Conservation (phyloP, 2,329 filamentous ascomycete species). For the Fusarium neocosmosporiellum region DNA sequence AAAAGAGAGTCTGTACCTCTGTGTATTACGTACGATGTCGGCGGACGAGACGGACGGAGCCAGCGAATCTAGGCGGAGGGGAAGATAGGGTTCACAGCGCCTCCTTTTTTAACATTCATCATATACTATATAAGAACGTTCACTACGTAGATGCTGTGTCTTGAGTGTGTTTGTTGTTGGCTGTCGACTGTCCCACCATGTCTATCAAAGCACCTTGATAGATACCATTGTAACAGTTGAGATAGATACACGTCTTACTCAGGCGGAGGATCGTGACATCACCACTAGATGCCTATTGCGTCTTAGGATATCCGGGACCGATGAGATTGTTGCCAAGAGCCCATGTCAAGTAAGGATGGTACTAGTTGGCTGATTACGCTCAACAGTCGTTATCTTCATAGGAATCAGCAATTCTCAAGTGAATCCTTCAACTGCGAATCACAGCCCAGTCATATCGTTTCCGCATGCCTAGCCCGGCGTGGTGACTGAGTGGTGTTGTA, state of each 20-base stretch:
- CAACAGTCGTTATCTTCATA: not conserved
- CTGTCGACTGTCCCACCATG: not conserved
- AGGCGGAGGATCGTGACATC: not conserved
- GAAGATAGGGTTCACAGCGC: constrained; percentile 29
- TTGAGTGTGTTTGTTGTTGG: not conserved
- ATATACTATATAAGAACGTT: constrained; percentile 34
- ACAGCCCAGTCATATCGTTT: not conserved
- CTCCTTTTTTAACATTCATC: constrained; percentile 36
- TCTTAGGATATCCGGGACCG: not conserved
- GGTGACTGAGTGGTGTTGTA: constrained; percentile 28
- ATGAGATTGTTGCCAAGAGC: not conserved
- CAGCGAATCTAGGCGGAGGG: constrained; percentile 17
- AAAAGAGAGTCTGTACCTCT: constrained; percentile 36
- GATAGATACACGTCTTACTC: not conserved
- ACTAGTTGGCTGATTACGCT: not conserved
- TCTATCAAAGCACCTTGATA: not conserved
- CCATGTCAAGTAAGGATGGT: not conserved
- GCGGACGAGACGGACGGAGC: constrained; percentile 12
- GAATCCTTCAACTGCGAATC: not conserved
- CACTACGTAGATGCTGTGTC: constrained; percentile 11
- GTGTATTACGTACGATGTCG: constrained; percentile 35
- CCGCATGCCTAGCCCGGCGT: not conserved
- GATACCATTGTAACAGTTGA: not conserved
- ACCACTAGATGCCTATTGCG: not conserved
- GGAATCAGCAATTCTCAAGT: not conserved